Evolutionary conservation across 352 stramenopile genomes (phyloP), one percentile per base, ranked within the genome.

Genomic region (Phytophthora litchii): DNA sequence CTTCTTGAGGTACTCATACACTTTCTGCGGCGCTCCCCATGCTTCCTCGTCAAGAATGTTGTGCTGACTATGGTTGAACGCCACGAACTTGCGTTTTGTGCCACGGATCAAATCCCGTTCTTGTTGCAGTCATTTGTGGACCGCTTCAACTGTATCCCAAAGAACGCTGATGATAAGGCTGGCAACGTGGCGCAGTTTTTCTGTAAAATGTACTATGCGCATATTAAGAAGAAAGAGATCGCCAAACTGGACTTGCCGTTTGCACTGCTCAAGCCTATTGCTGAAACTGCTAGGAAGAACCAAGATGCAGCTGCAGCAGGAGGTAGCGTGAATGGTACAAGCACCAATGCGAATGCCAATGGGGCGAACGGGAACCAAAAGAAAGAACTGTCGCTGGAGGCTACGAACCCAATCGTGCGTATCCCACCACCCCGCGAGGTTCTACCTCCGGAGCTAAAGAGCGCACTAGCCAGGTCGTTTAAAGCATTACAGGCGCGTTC

Each of bases 1-100:
- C 60, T 95, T 25, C 57, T 95, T n/a, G 81, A 95, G 51, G 83
- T 95, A 14, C 65, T 95, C 16, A 78, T 95, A 36, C 89, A 86
- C 57, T 94, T 94, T 29, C 35, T 95, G 12, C 74, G 83, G 17
- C 70, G 76, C 14, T 90, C 86, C 0, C 86, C 86, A 5, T 81
- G 81, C 14, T 95, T 82, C 35, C 44, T 95, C 2, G 74, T 95
- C 2, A 94, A 93, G 57, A 91, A 90, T 27, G 83, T 95, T 3
- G 78, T 95, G 3, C 49, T 95, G 29, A 53, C 85, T 4, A 87
- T 92, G 70, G 83, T 95, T 37, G 86, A 95, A 59, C 77, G 86
- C 6, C 83, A 95, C 50, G 84, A 95, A 60, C 76, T 92, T 16
- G 83, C 81, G 7, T 94, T 89, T 21, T 95, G 85, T 51, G 84